These are phyloP conservation scores for Peterozyma xylosa DNA, from an alignment of 805 yeast species.

Conservation along the genomic window DNA sequence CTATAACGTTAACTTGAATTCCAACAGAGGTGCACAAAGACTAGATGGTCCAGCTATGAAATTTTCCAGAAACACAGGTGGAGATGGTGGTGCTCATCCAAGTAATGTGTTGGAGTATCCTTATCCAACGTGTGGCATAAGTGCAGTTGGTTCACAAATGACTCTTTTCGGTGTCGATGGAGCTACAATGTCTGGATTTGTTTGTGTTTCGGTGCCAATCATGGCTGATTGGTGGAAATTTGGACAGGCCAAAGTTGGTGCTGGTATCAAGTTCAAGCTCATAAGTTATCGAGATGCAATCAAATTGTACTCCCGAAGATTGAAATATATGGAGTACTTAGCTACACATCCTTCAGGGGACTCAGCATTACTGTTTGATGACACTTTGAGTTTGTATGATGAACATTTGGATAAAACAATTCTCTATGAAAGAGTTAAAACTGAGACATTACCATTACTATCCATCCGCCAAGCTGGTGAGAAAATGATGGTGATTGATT, in stretches of 20 bases:
- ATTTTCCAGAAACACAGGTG: conserved; percentile 17
- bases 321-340: conserved; percentile 11
- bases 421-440: conserved; percentile 10
- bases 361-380: conserved; percentile 10
- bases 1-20: conserved; percentile 19
- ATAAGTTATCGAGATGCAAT: conserved; percentile 17
- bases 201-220: conserved; percentile 18
- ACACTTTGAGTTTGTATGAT: conserved; percentile 9
- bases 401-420: conserved; percentile 10
- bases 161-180: conserved; percentile 22
- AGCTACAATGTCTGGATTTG: conserved; percentile 21
- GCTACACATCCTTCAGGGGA: conserved; percentile 9
- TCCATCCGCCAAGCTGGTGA: conserved; percentile 24
- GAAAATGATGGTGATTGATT: conserved; percentile 22
- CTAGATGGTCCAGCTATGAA: conserved; percentile 20
- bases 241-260: conserved; percentile 23
- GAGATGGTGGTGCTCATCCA: conserved; percentile 25
- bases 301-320: conserved; percentile 18
- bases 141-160: conserved; percentile 18
- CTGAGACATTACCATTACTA: conserved; percentile 13
- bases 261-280: conserved; percentile 14
- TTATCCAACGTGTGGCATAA: conserved; percentile 20
- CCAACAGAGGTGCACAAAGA: conserved; percentile 22
- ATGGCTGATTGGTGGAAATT: conserved; percentile 24
- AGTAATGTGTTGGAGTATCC: conserved; percentile 20